These are phyloP conservation scores for Aphanoascus verrucosus DNA, from an alignment of 2,329 filamentous ascomycete genomes.

Conservation along the genomic window DNA sequence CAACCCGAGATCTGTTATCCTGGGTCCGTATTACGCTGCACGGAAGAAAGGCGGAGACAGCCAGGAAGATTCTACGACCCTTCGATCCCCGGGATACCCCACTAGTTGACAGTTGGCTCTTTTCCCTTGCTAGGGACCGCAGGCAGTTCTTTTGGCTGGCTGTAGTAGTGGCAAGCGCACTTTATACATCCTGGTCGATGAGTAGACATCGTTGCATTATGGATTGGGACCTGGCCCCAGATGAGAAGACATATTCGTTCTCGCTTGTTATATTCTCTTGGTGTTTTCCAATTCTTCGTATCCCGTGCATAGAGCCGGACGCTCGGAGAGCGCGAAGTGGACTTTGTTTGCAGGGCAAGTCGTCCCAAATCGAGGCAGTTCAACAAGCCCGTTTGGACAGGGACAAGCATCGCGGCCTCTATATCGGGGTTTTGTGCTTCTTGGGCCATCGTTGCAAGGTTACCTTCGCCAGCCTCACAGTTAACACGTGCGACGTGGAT, in stretches of 20 bases:
- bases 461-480: not conserved
- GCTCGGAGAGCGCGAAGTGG: not conserved
- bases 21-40: constrained; percentile 3
- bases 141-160: not conserved
- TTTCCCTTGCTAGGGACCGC: not conserved
- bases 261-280: not conserved
- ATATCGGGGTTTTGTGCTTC: not conserved
- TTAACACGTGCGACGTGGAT: constrained; percentile 1
- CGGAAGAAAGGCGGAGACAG: not conserved
- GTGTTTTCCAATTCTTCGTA: not conserved
- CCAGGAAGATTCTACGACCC: not conserved
- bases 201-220: constrained; percentile 6
- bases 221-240: constrained; percentile 1
- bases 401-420: constrained; percentile 1
- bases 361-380: not conserved
- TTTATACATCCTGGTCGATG: not conserved
- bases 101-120: not conserved
- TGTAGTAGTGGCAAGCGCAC: not conserved
- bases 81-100: not conserved
- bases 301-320: not conserved
- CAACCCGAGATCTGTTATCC: not conserved
- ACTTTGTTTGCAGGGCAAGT: not conserved
- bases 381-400: not conserved
- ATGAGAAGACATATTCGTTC: not conserved
- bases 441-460: not conserved